Evolutionary conservation across 441 rosid species (phyloP).

Genomic region (Pelargonium cotyledonis): DNA sequence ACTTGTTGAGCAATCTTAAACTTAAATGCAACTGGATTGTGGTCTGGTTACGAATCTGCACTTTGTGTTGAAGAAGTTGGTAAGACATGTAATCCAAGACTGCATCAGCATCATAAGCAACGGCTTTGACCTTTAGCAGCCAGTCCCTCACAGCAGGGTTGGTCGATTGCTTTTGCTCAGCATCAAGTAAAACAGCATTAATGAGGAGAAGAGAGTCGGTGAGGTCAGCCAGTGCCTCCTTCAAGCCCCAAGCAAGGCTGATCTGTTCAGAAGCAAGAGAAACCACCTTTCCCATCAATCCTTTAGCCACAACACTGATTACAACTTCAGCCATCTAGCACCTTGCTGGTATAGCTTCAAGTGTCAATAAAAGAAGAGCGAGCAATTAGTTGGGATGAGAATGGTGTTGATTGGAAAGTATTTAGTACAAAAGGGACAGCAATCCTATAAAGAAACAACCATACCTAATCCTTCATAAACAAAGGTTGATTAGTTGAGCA

Average conservation of each 20-base stretch:
- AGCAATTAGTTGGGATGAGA: too few species aligned
- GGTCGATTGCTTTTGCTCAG: conserved; percentile 4
- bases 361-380: too few species aligned
- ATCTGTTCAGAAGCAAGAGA: not conserved
- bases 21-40: not conserved
- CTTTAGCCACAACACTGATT: too few species aligned
- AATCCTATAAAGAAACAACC: too few species aligned
- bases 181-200: not conserved
- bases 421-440: too few species aligned
- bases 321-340: not conserved
- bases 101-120: not conserved
- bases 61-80: not conserved
- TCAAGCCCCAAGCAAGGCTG: not conserved
- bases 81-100: not conserved
- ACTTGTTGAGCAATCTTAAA: too few species aligned
- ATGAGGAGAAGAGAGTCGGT: not conserved
- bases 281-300: too few species aligned
- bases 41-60: not conserved
- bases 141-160: not conserved
- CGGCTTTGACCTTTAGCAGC: not conserved
- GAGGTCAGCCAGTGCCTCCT: not conserved
- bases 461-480: too few species aligned
- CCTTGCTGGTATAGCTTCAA: too few species aligned
- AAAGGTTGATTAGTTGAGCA: too few species aligned
- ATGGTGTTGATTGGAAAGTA: too few species aligned